phyloP scores from a whole-genome alignment of 768 basidiomycete species.

The Plicaturopsis crispa region DNA sequence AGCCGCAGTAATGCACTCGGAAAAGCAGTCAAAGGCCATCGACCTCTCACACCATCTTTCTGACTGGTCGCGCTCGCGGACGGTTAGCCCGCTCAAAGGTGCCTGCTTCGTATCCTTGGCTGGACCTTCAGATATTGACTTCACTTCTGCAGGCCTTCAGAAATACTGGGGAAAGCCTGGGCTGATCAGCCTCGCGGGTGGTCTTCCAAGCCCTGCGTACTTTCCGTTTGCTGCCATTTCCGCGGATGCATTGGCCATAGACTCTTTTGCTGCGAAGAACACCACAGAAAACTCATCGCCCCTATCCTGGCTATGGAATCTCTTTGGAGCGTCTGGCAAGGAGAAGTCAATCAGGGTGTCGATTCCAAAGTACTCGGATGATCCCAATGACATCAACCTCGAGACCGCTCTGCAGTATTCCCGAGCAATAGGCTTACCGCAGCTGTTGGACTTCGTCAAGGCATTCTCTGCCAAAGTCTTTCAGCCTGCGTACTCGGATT shows the following conservation, averaged over 20 bases:
- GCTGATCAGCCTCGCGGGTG: slow-evolving; percentile 18
- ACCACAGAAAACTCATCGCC: slow-evolving; percentile 19
- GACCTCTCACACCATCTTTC: slow-evolving; percentile 73
- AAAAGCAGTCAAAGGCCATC: slow-evolving; percentile 38
- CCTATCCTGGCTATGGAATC: slow-evolving; percentile 52
- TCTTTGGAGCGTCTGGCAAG: slow-evolving; percentile 29
- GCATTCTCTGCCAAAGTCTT: slow-evolving; percentile 42
- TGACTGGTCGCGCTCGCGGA: slow-evolving; percentile 38
- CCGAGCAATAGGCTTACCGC: slow-evolving; percentile 42
- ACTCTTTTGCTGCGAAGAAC: slow-evolving; percentile 37
- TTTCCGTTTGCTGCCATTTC: slow-evolving; percentile 64
- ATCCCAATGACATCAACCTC: slow-evolving; percentile 46
- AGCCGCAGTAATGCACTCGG: slow-evolving; percentile 16
- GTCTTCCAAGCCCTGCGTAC: slow-evolving; percentile 57
- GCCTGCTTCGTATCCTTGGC: too few relatives aligned
- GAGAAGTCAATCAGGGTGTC: slow-evolving; percentile 40
- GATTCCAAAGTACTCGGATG: slow-evolving; percentile 53
- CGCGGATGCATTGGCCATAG: slow-evolving; percentile 41
- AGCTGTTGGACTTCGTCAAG: slow-evolving; percentile 46
- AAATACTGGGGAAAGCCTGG: too few relatives aligned
- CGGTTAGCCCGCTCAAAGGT: slow-evolving; percentile 57
- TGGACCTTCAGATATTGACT: too few relatives aligned
- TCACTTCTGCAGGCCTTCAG: too few relatives aligned
- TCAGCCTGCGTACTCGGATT: slow-evolving; percentile 57
- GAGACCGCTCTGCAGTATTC: slow-evolving; percentile 67